Conservation (phyloP, 176 grass and related monocot species). For the Musa acuminata region DNA sequence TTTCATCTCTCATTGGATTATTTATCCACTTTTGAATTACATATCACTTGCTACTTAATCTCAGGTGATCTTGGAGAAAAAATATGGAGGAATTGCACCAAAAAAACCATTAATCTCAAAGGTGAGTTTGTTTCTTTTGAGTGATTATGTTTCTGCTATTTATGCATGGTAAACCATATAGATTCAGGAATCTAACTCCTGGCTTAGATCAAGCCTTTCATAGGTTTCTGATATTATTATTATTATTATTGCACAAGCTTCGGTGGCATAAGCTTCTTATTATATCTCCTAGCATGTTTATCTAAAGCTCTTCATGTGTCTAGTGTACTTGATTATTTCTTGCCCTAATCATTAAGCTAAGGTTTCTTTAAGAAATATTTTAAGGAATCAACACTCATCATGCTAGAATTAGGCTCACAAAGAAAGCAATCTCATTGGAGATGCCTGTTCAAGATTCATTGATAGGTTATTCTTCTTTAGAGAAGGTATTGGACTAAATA, state of each 20-base stretch:
- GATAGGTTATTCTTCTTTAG: too few species aligned
- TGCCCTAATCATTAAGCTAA: too few species aligned
- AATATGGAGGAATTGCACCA: constrained; percentile 69
- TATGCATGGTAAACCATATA: background rate
- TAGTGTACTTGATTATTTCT: too few species aligned
- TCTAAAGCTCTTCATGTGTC: too few species aligned
- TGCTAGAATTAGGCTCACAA: too few species aligned
- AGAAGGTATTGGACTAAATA: too few species aligned
- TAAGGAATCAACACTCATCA: background rate
- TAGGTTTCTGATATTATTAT: too few species aligned
- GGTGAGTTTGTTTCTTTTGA: constrained; percentile 14
- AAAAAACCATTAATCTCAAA: constrained; percentile 97
- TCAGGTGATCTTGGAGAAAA: constrained; percentile 50
- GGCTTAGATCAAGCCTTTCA: background rate
- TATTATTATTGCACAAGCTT: too few species aligned
- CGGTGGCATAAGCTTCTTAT: too few species aligned
- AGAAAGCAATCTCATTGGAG: too few species aligned
- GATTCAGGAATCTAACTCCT: background rate
- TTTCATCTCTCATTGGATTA: constrained; percentile 6
- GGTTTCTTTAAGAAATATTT: background rate
- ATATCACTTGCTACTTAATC: constrained; percentile 6
- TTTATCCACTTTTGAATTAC: background rate
- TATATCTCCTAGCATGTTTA: too few species aligned
- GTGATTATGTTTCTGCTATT: background rate
- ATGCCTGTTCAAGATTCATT: too few species aligned